Conservation (phyloP, 2,329 filamentous ascomycete species). For the Ascomycota sp. region DNA sequence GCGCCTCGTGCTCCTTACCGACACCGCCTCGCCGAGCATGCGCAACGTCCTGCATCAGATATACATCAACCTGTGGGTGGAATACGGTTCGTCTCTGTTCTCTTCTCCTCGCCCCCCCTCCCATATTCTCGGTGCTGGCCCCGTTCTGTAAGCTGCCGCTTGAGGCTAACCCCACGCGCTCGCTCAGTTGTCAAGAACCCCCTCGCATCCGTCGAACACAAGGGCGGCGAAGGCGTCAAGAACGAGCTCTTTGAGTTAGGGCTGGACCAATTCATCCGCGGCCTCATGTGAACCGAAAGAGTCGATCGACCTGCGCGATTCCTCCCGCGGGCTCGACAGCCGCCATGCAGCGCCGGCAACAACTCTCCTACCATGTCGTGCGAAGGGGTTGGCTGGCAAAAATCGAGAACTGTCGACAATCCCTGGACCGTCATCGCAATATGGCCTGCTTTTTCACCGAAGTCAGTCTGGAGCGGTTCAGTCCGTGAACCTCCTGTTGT, state of each 20-base stretch:
- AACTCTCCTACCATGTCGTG: background rate
- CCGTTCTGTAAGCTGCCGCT: background rate
- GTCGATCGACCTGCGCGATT: background rate
- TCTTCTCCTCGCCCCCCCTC: background rate
- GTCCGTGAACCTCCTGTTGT: too few species aligned
- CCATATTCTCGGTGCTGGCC: too few species aligned
- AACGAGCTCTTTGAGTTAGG: constrained; percentile 54
- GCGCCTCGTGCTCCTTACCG: constrained; percentile 92
- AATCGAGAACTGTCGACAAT: too few species aligned
- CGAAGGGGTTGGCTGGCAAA: too few species aligned
- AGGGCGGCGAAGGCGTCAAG: constrained; percentile 45
- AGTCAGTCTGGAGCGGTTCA: too few species aligned
- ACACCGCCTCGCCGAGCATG: constrained; percentile 76
- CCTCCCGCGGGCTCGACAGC: background rate
- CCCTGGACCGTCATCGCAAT: too few species aligned
- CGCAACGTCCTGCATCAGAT: constrained; percentile 91
- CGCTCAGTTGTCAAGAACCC: constrained; percentile 50
- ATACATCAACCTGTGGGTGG: constrained; percentile 93
- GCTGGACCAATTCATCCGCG: constrained; percentile 58
- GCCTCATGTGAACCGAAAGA: constrained; percentile 28
- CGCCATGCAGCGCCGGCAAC: background rate
- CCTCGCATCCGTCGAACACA: constrained; percentile 46
- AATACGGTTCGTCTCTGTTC: constrained; percentile 49
- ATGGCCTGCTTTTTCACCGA: too few species aligned
- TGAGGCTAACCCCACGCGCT: background rate